Evolutionary conservation across 495 filamentous ascomycete species (phyloP).

Genomic region (Chaetomium fimeti): DNA sequence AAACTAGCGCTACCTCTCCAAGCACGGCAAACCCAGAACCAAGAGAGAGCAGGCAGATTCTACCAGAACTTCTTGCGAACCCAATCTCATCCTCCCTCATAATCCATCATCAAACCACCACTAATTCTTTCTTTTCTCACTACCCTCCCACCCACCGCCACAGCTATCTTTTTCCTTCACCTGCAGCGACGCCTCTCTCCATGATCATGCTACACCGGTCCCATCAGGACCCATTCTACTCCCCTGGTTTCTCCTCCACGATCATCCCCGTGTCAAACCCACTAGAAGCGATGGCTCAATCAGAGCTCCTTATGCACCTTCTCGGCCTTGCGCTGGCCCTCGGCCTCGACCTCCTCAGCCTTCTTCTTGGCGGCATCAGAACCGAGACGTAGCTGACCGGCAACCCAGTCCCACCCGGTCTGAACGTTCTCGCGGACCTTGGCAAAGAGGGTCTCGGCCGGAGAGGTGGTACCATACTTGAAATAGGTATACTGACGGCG

Average conservation of each 20-base stretch:
- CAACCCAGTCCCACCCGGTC: slow-evolving; percentile 57
- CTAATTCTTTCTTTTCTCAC: no score
- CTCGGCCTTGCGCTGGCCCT: slow-evolving; percentile 28
- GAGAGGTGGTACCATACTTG: slow-evolving; percentile 69
- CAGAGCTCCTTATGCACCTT: slow-evolving; percentile 42
- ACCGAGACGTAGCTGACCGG: slow-evolving; percentile 59
- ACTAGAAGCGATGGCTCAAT: background rate
- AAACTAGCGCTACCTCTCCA: background rate
- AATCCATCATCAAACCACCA: no score
- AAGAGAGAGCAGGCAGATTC: background rate
- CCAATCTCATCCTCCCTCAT: slow-evolving; percentile 5
- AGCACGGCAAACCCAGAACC: no score
- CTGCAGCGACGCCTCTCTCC: no score
- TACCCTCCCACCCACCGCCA: no score
- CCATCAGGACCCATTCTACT: no score
- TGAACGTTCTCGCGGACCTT: slow-evolving; percentile 56
- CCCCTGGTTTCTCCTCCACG: no score
- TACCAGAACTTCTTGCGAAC: background rate
- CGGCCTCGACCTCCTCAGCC: slow-evolving; percentile 33
- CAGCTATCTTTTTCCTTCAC: no score
- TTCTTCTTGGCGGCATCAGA: slow-evolving; percentile 63
- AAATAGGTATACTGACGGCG: slow-evolving; percentile 74
- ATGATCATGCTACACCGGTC: no score
- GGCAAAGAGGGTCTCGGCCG: slow-evolving; percentile 62
- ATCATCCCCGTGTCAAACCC: no score